phyloP scores from a whole-genome alignment of 208 protist genomes.

The Leishmania guyanensis region DNA sequence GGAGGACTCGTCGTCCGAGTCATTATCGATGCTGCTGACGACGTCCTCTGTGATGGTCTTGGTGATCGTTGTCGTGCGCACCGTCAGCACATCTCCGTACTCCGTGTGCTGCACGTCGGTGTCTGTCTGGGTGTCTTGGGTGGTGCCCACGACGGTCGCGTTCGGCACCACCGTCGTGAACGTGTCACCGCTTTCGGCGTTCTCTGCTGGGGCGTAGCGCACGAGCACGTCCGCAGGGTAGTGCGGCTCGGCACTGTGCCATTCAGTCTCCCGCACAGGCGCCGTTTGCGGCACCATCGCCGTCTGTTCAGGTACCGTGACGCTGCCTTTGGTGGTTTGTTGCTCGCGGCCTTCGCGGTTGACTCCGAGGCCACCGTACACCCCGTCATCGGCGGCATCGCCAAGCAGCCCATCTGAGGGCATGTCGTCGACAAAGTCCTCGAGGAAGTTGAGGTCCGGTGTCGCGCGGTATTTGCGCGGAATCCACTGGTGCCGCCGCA shows the following conservation, averaged over 20 bases:
- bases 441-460: slow-evolving; percentile 56
- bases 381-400: slow-evolving; percentile 2
- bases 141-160: slow-evolving; percentile 53
- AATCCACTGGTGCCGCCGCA: slow-evolving; percentile 70
- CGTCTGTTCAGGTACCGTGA: slow-evolving; percentile 10
- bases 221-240: slow-evolving; percentile 15
- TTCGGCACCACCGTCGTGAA: slow-evolving; percentile 61
- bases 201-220: slow-evolving; percentile 36
- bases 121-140: slow-evolving; percentile 73
- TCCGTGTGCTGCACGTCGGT: slow-evolving; percentile 64
- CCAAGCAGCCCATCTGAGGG: slow-evolving; percentile 10
- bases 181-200: slow-evolving; percentile 26
- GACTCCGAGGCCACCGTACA: neutral
- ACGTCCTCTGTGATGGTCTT: slow-evolving; percentile 72
- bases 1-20: slow-evolving; percentile 26
- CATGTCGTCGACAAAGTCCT: slow-evolving; percentile 40
- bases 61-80: slow-evolving; percentile 70
- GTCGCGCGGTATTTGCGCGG: slow-evolving; percentile 44
- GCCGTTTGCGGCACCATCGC: slow-evolving; percentile 19
- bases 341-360: neutral
- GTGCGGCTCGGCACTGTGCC: neutral
- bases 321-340: slow-evolving; percentile 3
- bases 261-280: neutral
- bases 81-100: slow-evolving; percentile 67
- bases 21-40: slow-evolving; percentile 30